Evolutionary conservation across 192 early-diverging fungal genomes (phyloP).

Genomic region (Coemansia sp.): DNA sequence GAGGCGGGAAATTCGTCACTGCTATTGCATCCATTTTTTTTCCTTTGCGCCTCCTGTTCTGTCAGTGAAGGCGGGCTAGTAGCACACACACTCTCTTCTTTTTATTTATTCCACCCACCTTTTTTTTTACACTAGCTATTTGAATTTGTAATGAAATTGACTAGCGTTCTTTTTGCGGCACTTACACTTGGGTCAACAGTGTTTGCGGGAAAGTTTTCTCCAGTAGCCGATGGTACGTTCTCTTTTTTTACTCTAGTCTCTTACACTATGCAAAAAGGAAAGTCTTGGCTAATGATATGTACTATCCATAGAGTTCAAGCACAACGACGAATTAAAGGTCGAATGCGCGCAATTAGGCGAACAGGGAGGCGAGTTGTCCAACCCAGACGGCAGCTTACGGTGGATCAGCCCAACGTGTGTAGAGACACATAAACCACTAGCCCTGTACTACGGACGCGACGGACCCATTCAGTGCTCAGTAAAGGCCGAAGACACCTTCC

Average conservation of each 20-base stretch:
- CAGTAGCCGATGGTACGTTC: conserved; percentile 17
- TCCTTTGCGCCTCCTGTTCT: too few species aligned
- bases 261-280: background rate
- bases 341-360: conserved; percentile 25
- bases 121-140: background rate
- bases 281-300: background rate
- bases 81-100: background rate
- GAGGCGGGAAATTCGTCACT: too few species aligned
- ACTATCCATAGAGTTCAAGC: conserved; percentile 19
- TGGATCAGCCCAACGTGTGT: conserved; percentile 35
- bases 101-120: background rate
- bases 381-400: background rate
- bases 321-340: conserved; percentile 26
- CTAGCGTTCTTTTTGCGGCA: background rate
- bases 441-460: conserved; percentile 37
- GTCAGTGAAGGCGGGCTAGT: background rate
- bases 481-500: conserved; percentile 26
- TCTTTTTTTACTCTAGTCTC: background rate
- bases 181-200: background rate
- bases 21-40: too few species aligned
- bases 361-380: conserved; percentile 9
- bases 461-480: conserved; percentile 41
- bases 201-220: conserved; percentile 10
- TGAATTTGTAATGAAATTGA: conserved; percentile 6
- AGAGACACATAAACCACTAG: conserved; percentile 29